These are phyloP conservation scores for Scedosporium dehoogii DNA, from an alignment of 2,329 filamentous ascomycete species.

Conservation along the genomic window DNA sequence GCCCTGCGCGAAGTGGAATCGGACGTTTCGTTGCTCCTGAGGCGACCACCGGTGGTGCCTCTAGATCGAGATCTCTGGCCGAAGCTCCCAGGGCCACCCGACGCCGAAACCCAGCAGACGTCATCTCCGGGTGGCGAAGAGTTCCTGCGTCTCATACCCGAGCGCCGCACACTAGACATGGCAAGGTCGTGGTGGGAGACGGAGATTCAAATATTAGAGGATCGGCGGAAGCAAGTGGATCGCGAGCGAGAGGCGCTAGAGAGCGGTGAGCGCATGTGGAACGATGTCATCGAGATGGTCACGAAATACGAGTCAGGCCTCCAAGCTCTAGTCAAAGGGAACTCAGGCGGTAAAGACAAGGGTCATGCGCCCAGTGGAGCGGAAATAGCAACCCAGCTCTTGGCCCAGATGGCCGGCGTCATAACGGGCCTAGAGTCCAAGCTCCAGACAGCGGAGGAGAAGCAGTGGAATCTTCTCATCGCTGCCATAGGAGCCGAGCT, in stretches of 20 bases:
- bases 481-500: constrained; percentile 67
- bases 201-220: constrained; percentile 47
- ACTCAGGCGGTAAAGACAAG: constrained; percentile 10
- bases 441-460: constrained; percentile 44
- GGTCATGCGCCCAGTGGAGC: constrained; percentile 18
- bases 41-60: constrained; percentile 43
- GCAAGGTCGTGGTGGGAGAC: constrained; percentile 61
- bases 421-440: constrained; percentile 45
- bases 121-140: constrained; percentile 31
- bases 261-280: constrained; percentile 59
- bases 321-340: constrained; percentile 39
- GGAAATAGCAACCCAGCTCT: constrained; percentile 32
- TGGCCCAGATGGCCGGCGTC: constrained; percentile 46
- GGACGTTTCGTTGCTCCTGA: constrained; percentile 50
- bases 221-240: constrained; percentile 44
- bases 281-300: constrained; percentile 48
- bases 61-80: constrained; percentile 36
- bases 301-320: constrained; percentile 56
- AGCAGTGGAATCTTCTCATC: constrained; percentile 64
- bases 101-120: constrained; percentile 6
- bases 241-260: constrained; percentile 56
- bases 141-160: constrained; percentile 51
- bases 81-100: constrained; percentile 8
- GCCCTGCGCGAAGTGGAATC: constrained; percentile 56
- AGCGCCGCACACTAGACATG: constrained; percentile 60